Base-by-base conservation (phyloP, 192 early-diverging fungal genomes). In the Backusella tuberculispora region DNA sequence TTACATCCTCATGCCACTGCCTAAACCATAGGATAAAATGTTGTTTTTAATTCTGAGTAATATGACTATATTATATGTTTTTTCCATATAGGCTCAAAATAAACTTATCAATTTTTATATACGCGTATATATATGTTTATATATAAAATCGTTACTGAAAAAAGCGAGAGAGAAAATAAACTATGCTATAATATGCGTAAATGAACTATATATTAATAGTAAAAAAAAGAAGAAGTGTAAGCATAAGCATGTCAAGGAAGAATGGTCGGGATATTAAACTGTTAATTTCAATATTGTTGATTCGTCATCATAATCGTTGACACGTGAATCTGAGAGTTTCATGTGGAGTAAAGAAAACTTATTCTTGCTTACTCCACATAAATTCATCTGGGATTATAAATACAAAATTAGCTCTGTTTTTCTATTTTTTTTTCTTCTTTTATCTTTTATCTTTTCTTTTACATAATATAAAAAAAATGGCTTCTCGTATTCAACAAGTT, bases 401-500 rank as follows among this genome's bases (percentile, higher is more conserved):
- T 24, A 53, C 8, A 53, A 53, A 53, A 10, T 19, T 19, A 19
- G 2, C n/a, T 53, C 19, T 50, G 19, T 21, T 45, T 45, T 66
- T 40, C 42, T 10, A 10, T 53, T 53, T 53, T 19, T 21, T 38
- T 42, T 17, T 66, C 38, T 66, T 38, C 6, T 66, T 63, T 29
- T 60, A 24, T 9, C 24, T 66, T 42, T 66, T 41, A 19, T 40
- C 37, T 66, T 40, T 66, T 41, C 17, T 41, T 10, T 38, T 38
- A 66, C 29, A 13, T 45, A 53, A 53, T 65, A 13, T 45, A 53
- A 53, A 75, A 72, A 86, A 75, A 72, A 86, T 86, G 85, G 82
- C 85, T 76, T 86, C 85, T 73, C 83, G 85, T 70, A 83, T 87
- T 66, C 78, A 80, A 67, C 85, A 85, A 78, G 85, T 87, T 78